Evolutionary conservation across 192 early-diverging fungal genomes (phyloP), one percentile per base, ranked within the genome.

Genomic region (Coemansia sp.): DNA sequence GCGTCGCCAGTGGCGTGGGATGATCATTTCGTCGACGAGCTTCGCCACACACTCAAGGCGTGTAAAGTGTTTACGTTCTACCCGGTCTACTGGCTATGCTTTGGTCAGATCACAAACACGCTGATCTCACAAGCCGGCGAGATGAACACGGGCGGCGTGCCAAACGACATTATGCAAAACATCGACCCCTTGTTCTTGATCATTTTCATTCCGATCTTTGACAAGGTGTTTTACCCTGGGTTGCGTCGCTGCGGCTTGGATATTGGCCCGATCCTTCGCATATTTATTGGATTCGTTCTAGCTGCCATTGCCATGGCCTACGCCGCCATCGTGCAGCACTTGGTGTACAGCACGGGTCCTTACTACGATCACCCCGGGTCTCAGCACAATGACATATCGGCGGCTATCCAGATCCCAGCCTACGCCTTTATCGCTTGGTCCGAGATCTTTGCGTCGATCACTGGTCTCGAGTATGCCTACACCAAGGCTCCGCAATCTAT

Each of bases 371-470:
- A 69, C 65, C 66, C 69, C 65, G 85, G 71, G 15, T 64, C 70
- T 43, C 72, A 72, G 38, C 68, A 76, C 29, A 91, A 90, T 81
- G 64, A 87, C 41, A 83, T 92, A 36, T 86, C 83, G 38, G 87
- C 87, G 46, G 85, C 70, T 33, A 79, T 76, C 69, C 89, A 91
- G 71, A 70, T 89, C 60, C 88, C 85, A 5, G 73, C 87, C 0
- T 91, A 90, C 70, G 64, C 87, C 34, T 79, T 92, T 22, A 85
- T 89, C 57, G 90, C 84, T 20, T 75, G 87, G 34, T 87, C 89
- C 12, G 90, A 91, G 76, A 88, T 88, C n/a, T 91, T 91, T 74
- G 87, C 88, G 18, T 91, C 89, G 12, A 85, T 88, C 66, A 90
- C 90, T 16, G 89, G 89, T 68, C 82, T 90, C 40, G 90, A 90